Percentiles rank a stretch among this genome's conserved stretches.
Evolutionary conservation across 371 early-diverging fungal species (phyloP).

Genomic region (Mortierella sp.): DNA sequence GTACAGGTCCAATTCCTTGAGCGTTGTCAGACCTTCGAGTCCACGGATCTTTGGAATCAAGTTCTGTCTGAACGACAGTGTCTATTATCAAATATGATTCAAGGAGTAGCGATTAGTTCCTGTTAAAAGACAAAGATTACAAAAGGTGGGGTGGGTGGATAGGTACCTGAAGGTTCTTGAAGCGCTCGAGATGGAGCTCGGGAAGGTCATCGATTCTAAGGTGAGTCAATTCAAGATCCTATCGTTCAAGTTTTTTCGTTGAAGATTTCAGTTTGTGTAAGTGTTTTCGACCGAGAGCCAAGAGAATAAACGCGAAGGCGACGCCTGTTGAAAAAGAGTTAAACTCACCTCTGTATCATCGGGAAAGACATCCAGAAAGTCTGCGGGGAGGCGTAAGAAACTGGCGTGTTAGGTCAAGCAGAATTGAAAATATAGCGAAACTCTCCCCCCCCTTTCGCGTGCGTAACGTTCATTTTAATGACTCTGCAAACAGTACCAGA

Average conservation of each 20-base stretch:
- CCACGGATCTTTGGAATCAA: conserved; percentile 83
- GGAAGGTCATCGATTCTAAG: conserved; percentile 75
- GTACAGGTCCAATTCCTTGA: conserved; percentile 93
- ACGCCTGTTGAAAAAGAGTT: not conserved
- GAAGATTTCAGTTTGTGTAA: not conserved
- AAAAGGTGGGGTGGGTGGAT: not conserved
- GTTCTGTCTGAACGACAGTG: conserved; percentile 92
- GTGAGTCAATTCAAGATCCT: conserved; percentile 90
- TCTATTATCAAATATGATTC: conserved; percentile 55
- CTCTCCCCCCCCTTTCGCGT: too few species aligned
- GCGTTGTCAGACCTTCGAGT: conserved; percentile 64
- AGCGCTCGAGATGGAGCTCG: conserved; percentile 74
- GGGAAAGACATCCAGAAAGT: conserved; percentile 65
- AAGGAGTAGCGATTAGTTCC: not conserved
- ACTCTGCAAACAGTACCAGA: conserved; percentile 24
- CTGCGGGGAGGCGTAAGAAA: not conserved
- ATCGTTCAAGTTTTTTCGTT: not conserved
- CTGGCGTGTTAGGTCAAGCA: not conserved
- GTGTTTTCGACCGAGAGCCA: not conserved
- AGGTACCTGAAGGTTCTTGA: conserved; percentile 77
- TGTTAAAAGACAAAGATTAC: too few species aligned
- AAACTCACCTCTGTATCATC: conserved; percentile 63
- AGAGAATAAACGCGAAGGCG: too few species aligned
- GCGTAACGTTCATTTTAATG: not conserved
- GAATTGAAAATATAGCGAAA: too few species aligned